phyloP scores from a whole-genome alignment of 345 rosid genomes.

The Leavenworthia alabamica region DNA sequence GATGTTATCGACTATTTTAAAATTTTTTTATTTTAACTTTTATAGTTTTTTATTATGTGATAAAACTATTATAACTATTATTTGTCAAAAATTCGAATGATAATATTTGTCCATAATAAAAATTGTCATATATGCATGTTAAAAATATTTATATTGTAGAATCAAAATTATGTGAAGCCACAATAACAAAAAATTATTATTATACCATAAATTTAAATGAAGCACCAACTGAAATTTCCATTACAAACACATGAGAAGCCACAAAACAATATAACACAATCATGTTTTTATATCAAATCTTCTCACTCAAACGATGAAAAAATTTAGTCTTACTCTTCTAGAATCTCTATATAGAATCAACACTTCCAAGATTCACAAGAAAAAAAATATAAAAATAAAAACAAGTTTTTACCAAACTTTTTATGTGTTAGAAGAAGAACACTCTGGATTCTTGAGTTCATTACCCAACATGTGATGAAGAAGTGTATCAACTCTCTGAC shows the following conservation, averaged over 20 bases:
- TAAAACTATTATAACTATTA: too few relatives aligned
- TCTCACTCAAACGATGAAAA: not conserved
- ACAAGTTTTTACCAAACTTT: not conserved
- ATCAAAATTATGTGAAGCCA: too few relatives aligned
- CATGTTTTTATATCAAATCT: not conserved
- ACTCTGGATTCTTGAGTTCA: constrained; percentile 36
- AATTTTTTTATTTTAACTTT: too few relatives aligned
- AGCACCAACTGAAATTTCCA: too few relatives aligned
- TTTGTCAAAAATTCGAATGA: too few relatives aligned
- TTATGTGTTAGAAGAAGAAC: constrained; percentile 18
- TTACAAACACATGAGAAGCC: not conserved
- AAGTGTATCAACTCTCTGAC: constrained; percentile 83
- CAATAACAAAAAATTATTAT: too few relatives aligned
- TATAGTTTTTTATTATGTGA: too few relatives aligned
- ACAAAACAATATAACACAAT: not conserved
- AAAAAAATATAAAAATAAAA: not conserved
- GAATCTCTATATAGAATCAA: constrained; percentile 12
- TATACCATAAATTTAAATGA: too few relatives aligned
- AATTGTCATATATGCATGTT: too few relatives aligned
- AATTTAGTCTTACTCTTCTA: not conserved
- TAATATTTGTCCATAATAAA: too few relatives aligned
- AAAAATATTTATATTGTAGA: too few relatives aligned
- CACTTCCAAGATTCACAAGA: not conserved
- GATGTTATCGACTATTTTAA: too few relatives aligned
- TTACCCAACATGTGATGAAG: constrained; percentile 86